Evolutionary conservation across 805 yeast genomes (phyloP).

Genomic region (Tetrapisispora namnaoensis): DNA sequence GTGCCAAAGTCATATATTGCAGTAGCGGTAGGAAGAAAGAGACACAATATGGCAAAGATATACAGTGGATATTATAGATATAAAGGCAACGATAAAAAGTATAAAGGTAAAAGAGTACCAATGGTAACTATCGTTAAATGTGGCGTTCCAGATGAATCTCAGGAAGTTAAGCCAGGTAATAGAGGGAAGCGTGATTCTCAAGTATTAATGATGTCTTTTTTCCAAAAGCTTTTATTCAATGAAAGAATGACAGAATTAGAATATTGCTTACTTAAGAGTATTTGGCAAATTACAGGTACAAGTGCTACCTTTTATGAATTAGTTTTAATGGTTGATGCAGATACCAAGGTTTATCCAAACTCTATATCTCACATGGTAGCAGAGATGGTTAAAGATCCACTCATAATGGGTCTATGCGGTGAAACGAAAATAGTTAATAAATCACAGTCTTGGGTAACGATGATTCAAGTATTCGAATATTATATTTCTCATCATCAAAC

Average conservation of each 20-base stretch:
- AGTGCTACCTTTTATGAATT: conserved; percentile 76
- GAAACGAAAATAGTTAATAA: conserved; percentile 88
- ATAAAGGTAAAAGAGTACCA: conserved; percentile 80
- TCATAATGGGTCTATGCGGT: conserved; percentile 88
- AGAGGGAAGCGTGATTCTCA: conserved; percentile 96
- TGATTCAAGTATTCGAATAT: conserved; percentile 88
- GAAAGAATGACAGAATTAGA: conserved; percentile 92
- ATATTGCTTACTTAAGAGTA: conserved; percentile 59
- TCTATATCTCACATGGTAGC: conserved; percentile 84
- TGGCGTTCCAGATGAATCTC: conserved; percentile 73
- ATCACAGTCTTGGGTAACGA: conserved; percentile 76
- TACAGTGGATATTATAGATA: conserved; percentile 90
- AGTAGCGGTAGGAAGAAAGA: conserved; percentile 85
- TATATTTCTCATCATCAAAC: conserved; percentile 91
- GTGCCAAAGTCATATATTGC: conserved; percentile 83
- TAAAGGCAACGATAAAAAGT: conserved; percentile 66
- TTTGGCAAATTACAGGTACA: conserved; percentile 77
- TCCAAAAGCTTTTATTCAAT: conserved; percentile 78
- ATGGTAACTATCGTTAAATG: conserved; percentile 71
- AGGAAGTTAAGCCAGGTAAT: conserved; percentile 72
- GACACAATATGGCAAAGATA: conserved; percentile 96
- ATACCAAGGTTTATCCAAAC: conserved; percentile 79
- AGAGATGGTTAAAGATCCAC: conserved; percentile 78
- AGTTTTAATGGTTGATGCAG: conserved; percentile 90
- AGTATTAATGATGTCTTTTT: conserved; percentile 78